These are phyloP conservation scores for Penicillium psychrosexuale DNA, from an alignment of 2,329 filamentous ascomycete genomes.

Conservation along the genomic window DNA sequence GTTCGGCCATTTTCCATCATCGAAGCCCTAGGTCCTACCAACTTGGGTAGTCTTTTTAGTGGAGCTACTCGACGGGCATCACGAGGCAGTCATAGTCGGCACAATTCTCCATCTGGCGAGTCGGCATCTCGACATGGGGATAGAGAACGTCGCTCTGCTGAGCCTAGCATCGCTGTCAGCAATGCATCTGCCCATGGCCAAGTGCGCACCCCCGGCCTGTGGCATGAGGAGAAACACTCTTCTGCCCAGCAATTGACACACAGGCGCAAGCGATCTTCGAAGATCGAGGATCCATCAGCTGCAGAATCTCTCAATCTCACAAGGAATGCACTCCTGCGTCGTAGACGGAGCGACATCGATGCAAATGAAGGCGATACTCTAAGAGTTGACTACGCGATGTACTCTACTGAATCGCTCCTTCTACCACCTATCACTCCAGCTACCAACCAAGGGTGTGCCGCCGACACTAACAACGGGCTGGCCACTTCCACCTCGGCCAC, in stretches of 20 bases:
- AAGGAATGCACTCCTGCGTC: constrained; percentile 35
- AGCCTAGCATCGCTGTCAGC: constrained; percentile 45
- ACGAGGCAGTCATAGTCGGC: constrained; percentile 38
- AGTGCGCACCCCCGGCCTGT: constrained; percentile 39
- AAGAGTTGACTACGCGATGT: constrained; percentile 25
- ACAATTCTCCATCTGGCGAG: constrained; percentile 35
- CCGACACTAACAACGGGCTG: constrained; percentile 26
- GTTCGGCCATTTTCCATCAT: constrained; percentile 28
- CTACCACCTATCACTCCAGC: constrained; percentile 16
- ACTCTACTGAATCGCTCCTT: constrained; percentile 21
- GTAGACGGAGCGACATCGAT: constrained; percentile 30
- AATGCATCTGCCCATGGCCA: constrained; percentile 45
- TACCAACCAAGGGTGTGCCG: constrained; percentile 13
- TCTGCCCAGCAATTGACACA: constrained; percentile 11
- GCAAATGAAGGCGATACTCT: constrained; percentile 16
- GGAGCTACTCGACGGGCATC: constrained; percentile 39
- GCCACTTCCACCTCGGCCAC: constrained; percentile 42
- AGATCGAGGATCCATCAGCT: constrained; percentile 30
- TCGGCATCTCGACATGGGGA: constrained; percentile 35
- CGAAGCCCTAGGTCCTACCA: constrained; percentile 32
- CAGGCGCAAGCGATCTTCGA: constrained; percentile 37
- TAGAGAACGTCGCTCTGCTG: constrained; percentile 35
- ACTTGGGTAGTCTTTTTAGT: constrained; percentile 40
- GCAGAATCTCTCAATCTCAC: constrained; percentile 37
- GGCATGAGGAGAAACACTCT: constrained; percentile 26